Evolutionary conservation across 352 stramenopile genomes (phyloP).

Genomic region (Thraustochytrium striatum): DNA sequence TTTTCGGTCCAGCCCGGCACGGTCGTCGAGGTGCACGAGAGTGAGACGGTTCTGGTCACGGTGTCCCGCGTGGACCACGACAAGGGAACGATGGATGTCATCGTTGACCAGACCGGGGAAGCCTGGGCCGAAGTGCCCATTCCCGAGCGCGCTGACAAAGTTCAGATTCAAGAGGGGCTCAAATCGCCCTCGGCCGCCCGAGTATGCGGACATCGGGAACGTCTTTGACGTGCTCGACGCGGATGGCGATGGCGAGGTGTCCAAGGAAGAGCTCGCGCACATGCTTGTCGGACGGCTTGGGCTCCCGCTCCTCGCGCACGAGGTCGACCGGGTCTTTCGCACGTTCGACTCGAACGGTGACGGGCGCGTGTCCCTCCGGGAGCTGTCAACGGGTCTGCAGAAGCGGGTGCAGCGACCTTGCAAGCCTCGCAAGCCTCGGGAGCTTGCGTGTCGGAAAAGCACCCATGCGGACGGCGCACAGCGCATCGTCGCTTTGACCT

Average conservation of each 20-base stretch:
- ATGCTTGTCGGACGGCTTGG: not conserved
- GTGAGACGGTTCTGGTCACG: not conserved
- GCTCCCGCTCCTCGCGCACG: not conserved
- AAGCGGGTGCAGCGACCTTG: not conserved
- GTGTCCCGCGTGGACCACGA: slow-evolving; percentile 3
- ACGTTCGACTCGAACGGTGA: slow-evolving; percentile 30
- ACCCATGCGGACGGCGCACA: not conserved
- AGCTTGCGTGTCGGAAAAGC: not conserved
- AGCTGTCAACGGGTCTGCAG: slow-evolving; percentile 13
- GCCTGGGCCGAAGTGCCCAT: slow-evolving; percentile 2
- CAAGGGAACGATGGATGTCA: not conserved
- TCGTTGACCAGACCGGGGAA: slow-evolving; percentile 14
- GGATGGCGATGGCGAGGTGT: slow-evolving; percentile 42
- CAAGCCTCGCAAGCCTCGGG: not conserved
- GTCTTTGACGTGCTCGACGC: slow-evolving; percentile 13
- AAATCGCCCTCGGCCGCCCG: not conserved
- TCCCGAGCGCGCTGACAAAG: not conserved
- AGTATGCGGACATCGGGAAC: not conserved
- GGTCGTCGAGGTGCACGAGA: not conserved
- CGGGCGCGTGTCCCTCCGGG: slow-evolving; percentile 3
- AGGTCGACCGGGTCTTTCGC: slow-evolving; percentile 22
- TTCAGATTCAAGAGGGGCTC: not conserved
- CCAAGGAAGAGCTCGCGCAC: slow-evolving; percentile 4
- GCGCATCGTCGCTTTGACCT: not conserved
- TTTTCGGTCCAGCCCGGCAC: not conserved